Conservation (phyloP, 805 yeast genomes). For the Kuraishia piskuri region DNA sequence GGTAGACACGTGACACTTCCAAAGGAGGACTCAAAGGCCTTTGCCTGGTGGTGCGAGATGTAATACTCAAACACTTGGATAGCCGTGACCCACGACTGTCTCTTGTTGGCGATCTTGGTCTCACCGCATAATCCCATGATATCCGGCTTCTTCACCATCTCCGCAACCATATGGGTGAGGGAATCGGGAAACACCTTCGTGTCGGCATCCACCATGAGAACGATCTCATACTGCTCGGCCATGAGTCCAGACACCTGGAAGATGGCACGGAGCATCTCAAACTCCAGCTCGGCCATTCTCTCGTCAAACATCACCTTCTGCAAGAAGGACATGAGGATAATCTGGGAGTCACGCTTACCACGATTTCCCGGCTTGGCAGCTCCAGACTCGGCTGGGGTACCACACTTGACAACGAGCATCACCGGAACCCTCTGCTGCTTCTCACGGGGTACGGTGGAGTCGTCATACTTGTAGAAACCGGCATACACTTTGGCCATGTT, state of each 20-base stretch:
- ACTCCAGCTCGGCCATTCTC: conserved; percentile 88
- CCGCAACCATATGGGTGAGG: conserved; percentile 82
- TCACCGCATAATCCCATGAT: conserved; percentile 95
- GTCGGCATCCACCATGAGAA: conserved; percentile 93
- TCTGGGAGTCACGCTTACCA: conserved; percentile 94
- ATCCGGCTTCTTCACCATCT: conserved; percentile 77
- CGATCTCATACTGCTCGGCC: conserved; percentile 74
- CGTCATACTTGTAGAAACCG: conserved; percentile 86
- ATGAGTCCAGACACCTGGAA: conserved; percentile 82
- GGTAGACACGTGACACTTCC: conserved; percentile 95
- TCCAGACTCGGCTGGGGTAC: conserved; percentile 70
- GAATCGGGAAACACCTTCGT: conserved; percentile 84
- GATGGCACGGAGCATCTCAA: conserved; percentile 61
- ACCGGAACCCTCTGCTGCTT: conserved; percentile 85
- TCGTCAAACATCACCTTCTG: conserved; percentile 86
- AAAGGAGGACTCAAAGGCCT: conserved; percentile 91
- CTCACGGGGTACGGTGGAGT: conserved; percentile 62
- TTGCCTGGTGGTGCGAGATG: conserved; percentile 89
- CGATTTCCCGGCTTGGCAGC: conserved; percentile 83
- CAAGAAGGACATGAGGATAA: conserved; percentile 81
- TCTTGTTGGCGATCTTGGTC: conserved; percentile 81
- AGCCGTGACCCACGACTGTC: conserved; percentile 81
- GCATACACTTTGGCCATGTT: conserved; percentile 96
- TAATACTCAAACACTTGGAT: conserved; percentile 92
- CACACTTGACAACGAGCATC: conserved; percentile 75